phyloP scores from a whole-genome alignment of 495 filamentous ascomycete genomes.

The Tuber brumale region DNA sequence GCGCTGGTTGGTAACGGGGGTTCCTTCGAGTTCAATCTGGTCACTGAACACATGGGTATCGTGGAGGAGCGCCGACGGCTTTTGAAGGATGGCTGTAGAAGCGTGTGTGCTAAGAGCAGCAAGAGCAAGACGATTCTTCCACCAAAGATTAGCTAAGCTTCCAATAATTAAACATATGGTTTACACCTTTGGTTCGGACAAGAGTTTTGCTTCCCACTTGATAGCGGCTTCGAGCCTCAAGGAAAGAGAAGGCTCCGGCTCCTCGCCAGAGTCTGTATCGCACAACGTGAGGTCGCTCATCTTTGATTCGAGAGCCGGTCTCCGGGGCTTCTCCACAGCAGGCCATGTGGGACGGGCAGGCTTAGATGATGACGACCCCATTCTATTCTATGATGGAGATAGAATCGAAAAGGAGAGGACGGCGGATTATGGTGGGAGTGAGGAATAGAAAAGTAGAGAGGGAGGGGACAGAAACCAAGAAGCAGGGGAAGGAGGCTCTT shows the following conservation, averaged over 20 bases:
- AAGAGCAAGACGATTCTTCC: constrained; percentile 39
- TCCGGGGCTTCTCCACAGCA: constrained; percentile 15
- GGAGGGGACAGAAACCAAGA: not conserved
- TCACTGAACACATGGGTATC: constrained; percentile 74
- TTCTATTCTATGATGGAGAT: constrained; percentile 7
- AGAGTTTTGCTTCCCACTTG: constrained; percentile 34
- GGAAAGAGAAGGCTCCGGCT: constrained; percentile 21
- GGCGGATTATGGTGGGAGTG: not conserved
- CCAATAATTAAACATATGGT: not conserved
- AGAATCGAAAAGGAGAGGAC: not conserved
- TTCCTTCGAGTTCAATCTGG: constrained; percentile 72
- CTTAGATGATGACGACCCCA: constrained; percentile 32
- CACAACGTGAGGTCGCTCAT: constrained; percentile 21
- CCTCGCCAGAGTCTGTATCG: constrained; percentile 9
- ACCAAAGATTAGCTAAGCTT: not conserved
- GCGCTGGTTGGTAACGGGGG: constrained; percentile 77
- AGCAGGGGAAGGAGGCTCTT: not conserved
- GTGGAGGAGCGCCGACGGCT: constrained; percentile 49
- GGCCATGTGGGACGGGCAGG: constrained; percentile 25
- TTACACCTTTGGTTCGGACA: constrained; percentile 35
- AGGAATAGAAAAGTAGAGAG: not conserved
- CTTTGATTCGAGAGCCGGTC: constrained; percentile 14
- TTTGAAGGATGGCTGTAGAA: constrained; percentile 51
- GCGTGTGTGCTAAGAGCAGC: constrained; percentile 52
- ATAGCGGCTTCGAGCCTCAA: constrained; percentile 15